Evolutionary conservation across 1,139 yeast genomes (phyloP).

Genomic region (Schizosaccharomyces versatilis): DNA sequence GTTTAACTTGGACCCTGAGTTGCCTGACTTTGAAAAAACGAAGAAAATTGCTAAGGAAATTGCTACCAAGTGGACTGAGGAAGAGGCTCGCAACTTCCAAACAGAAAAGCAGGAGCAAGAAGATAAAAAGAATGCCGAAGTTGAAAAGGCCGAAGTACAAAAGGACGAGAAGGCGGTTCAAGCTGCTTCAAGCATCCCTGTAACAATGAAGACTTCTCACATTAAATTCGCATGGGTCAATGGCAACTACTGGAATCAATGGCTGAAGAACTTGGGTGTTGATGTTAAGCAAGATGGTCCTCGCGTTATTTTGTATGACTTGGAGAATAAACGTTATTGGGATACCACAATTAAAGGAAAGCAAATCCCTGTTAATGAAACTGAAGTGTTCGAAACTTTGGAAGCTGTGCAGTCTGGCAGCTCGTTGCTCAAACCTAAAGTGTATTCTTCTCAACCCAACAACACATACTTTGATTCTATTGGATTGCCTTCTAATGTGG

Average conservation of each 20-base stretch:
- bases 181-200: constrained; percentile 17
- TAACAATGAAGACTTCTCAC: constrained; percentile 16
- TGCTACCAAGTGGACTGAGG: constrained; percentile 16
- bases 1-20: constrained; percentile 19
- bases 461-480: not conserved
- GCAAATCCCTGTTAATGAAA: constrained; percentile 15
- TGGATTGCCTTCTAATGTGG: not conserved
- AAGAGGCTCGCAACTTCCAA: constrained; percentile 15
- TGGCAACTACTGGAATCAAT: constrained; percentile 20
- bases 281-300: constrained; percentile 13
- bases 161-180: constrained; percentile 19
- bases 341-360: constrained; percentile 16
- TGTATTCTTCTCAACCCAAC: not conserved
- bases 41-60: constrained; percentile 18
- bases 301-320: constrained; percentile 18
- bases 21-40: constrained; percentile 15
- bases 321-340: constrained; percentile 18
- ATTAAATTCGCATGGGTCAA: constrained; percentile 23
- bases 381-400: constrained; percentile 17
- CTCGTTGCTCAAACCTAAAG: constrained; percentile 15
- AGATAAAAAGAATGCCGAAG: constrained; percentile 18
- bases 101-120: constrained; percentile 17
- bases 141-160: constrained; percentile 19
- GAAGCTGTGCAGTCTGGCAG: constrained; percentile 15
- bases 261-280: constrained; percentile 19